phyloP scores from a whole-genome alignment of 2,329 filamentous ascomycete genomes.

The Hymenotorrendiella dingleyae region DNA sequence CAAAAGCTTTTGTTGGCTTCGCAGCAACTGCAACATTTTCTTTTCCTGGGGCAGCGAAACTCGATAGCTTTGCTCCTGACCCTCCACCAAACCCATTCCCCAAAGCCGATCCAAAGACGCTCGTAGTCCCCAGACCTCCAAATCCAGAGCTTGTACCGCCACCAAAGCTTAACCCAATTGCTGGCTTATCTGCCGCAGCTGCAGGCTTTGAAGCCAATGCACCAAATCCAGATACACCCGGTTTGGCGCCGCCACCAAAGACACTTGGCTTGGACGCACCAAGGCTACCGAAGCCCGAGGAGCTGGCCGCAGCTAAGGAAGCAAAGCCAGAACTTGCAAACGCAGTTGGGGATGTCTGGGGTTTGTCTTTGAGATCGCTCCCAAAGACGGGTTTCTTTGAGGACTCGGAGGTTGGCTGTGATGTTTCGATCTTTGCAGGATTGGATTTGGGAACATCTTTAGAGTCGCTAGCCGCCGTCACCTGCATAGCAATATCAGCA shows the following conservation, averaged over 20 bases:
- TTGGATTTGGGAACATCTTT: constrained; percentile 4
- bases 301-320: constrained; percentile 53
- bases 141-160: constrained; percentile 30
- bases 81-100: constrained; percentile 36
- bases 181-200: constrained; percentile 21
- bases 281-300: constrained; percentile 59
- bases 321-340: constrained; percentile 66
- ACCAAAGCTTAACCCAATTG: constrained; percentile 28
- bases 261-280: constrained; percentile 42
- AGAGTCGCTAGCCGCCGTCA: constrained; percentile 2
- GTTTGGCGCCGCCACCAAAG: constrained; percentile 38
- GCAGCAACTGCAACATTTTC: constrained; percentile 41
- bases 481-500: constrained; percentile 13
- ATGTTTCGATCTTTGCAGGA: constrained; percentile 7
- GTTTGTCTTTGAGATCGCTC: constrained; percentile 23
- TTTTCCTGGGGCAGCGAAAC: constrained; percentile 62
- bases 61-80: constrained; percentile 45
- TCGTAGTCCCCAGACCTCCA: constrained; percentile 34
- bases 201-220: constrained; percentile 30
- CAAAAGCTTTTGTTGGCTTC: constrained; percentile 68
- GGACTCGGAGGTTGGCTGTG: constrained; percentile 12
- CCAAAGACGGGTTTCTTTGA: constrained; percentile 17
- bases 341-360: constrained; percentile 49
- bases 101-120: constrained; percentile 36
- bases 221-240: constrained; percentile 41